A percentile compares a stretch with the other conserved stretches of the same genome.
These are phyloP conservation scores for Leishmania turanica DNA, from an alignment of 208 protist genomes.

Conservation along the genomic window DNA sequence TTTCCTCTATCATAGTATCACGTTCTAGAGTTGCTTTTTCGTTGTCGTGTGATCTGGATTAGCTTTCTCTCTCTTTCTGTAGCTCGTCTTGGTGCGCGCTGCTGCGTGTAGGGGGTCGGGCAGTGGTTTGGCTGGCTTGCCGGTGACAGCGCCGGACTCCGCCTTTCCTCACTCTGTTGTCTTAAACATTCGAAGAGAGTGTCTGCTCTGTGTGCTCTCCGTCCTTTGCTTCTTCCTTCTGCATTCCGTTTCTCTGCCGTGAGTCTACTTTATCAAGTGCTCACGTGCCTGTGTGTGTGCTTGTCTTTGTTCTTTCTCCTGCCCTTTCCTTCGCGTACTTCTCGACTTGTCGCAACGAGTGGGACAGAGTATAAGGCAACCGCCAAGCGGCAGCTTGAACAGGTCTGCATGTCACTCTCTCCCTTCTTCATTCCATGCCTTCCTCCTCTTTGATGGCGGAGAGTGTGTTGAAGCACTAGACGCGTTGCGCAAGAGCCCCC, in stretches of 20 bases:
- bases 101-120: not conserved
- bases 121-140: not conserved
- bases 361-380: not conserved
- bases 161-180: not conserved
- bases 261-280: not conserved
- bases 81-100: not conserved
- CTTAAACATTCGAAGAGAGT: constrained; percentile 8
- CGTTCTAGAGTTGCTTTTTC: not conserved
- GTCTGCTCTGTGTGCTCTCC: not conserved
- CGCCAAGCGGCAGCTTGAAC: not conserved
- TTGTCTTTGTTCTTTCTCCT: not conserved
- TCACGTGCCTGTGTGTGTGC: not conserved
- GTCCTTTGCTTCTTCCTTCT: constrained; percentile 8
- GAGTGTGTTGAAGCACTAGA: not conserved
- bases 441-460: constrained; percentile 11
- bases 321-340: not conserved
- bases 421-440: constrained; percentile 21
- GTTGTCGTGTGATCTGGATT: not conserved
- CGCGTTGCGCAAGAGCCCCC: not conserved
- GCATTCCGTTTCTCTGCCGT: not conserved
- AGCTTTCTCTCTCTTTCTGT: not conserved
- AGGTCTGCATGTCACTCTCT: not conserved
- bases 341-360: not conserved
- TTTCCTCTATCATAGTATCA: not conserved
- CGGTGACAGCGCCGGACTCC: not conserved